Percentiles rank a stretch among this genome's conserved stretches.
These are phyloP conservation scores for Mycena venus DNA, from an alignment of 768 basidiomycete species.

Conservation along the genomic window DNA sequence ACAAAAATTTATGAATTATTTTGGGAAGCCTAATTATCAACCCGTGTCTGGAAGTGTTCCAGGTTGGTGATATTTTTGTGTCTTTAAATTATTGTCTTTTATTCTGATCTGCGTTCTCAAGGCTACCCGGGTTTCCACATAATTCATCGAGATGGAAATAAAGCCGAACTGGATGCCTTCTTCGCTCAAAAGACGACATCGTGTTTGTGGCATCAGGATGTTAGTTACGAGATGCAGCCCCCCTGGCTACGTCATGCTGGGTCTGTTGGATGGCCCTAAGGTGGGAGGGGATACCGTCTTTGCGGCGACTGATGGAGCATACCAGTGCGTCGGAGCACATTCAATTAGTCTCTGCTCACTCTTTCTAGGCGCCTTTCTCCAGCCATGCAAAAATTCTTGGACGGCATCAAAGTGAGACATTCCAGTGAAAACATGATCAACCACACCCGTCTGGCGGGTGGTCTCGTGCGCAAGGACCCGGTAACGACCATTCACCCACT, in stretches of 20 bases:
- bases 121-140: slow-evolving; percentile 37
- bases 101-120: background rate
- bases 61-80: slow-evolving; percentile 1
- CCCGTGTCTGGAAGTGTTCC: slow-evolving; percentile 31
- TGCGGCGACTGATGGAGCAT: slow-evolving; percentile 35
- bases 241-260: slow-evolving; percentile 39
- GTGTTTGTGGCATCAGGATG: slow-evolving; percentile 39
- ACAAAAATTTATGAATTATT: slow-evolving; percentile 32
- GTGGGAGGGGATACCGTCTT: slow-evolving; percentile 39
- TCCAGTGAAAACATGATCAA: slow-evolving; percentile 42
- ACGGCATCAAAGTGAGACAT: slow-evolving; percentile 38
- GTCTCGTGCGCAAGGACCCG: slow-evolving; percentile 45
- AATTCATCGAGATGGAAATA: slow-evolving; percentile 38
- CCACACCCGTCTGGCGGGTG: slow-evolving; percentile 36
- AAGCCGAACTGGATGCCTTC: slow-evolving; percentile 30
- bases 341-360: background rate
- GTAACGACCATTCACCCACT: slow-evolving; percentile 43
- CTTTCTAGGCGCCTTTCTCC: slow-evolving; percentile 26
- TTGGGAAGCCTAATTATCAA: slow-evolving; percentile 32
- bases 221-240: slow-evolving; percentile 38
- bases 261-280: slow-evolving; percentile 35
- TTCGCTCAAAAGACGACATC: slow-evolving; percentile 39
- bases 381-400: slow-evolving; percentile 26
- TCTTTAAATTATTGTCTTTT: background rate
- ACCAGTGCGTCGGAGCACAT: slow-evolving; percentile 13